Base-by-base conservation (phyloP, 257 asterid species). In the Hygrophila difformis region DNA sequence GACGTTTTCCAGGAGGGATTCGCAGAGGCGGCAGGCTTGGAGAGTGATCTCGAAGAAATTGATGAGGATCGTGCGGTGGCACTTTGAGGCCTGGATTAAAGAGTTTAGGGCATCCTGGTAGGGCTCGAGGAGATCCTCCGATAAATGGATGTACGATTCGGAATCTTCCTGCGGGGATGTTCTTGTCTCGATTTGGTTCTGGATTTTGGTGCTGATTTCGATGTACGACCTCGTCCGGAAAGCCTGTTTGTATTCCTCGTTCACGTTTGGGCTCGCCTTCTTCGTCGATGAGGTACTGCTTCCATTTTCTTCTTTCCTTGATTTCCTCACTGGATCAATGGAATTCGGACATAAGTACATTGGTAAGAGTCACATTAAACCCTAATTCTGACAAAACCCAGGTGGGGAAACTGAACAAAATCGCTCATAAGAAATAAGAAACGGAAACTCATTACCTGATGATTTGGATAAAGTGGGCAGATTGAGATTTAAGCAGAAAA, bases 161-260 rank as follows among this genome's bases (percentile, higher is more conserved):
- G 69, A 41, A 36, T 7, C 75, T 49, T 53, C 50, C 72, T 12
- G 37, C 37, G 6, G 2, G 12, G 37, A 33, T 12, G 1, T 33
- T 33, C 37, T 33, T 9, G 12, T 33, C 12, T 33, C 37, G 10
- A 73, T 41, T 23, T 75, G 72, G 39, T 46, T 51, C 21, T 70
- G 65, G 53, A 81, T 55, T 68, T 78, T 72, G 47, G 59, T 40
- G 61, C 48, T 63, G 5, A 87, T 64, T 23, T 82, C 93, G 15
- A 60, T 55, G 63, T 69, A 87, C 17, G 96, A 87, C 41, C 79
- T 82, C 12, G 96, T 77, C 54, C 94, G 69, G 18, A 87, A 71
- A 6, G 87, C 78, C 60, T 70, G 69, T 59, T 56, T 64, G 47
- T 79, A 82, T 54, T 86, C 92, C 55, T 79, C 79, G 26, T 70